Evolutionary conservation across 345 rosid species (phyloP).

Genomic region (Brassica incana): DNA sequence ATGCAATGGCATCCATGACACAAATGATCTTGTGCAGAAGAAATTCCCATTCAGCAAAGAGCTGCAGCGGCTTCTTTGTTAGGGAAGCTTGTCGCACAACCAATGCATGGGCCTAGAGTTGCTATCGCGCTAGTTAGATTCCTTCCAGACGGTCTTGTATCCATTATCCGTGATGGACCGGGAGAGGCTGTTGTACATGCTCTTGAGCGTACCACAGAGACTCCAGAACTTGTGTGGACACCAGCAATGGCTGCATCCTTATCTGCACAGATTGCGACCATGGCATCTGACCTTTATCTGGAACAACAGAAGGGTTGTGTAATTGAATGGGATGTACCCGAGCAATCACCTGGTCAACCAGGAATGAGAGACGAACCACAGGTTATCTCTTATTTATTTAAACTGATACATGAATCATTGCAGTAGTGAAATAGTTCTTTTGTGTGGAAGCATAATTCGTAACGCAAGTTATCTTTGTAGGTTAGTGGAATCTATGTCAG

Average conservation of each 20-base stretch:
- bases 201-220: conserved; percentile 92
- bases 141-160: conserved; percentile 95
- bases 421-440: conserved; percentile 1
- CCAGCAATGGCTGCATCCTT: conserved; percentile 99
- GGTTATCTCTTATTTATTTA: conserved; percentile 45
- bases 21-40: conserved; percentile 63
- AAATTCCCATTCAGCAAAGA: conserved; percentile 91
- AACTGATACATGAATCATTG: conserved; percentile 5
- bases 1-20: conserved; percentile 25
- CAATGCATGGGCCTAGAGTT: conserved; percentile 99
- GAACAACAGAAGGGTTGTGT: conserved; percentile 93
- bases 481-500: conserved; percentile 96
- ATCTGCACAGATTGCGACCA: conserved; percentile 91
- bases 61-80: conserved; percentile 92
- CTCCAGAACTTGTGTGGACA: conserved; percentile 99
- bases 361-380: conserved; percentile 94
- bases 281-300: conserved; percentile 87
- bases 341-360: conserved; percentile 90
- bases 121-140: conserved; percentile 94
- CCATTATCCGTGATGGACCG: conserved; percentile 95
- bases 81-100: conserved; percentile 96
- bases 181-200: conserved; percentile 95
- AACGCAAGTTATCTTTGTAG: conserved; percentile 44
- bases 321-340: conserved; percentile 99
- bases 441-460: conserved; percentile 11